Base-by-base conservation (phyloP, 352 stramenopile species). In the Pythium plurisporium region DNA sequence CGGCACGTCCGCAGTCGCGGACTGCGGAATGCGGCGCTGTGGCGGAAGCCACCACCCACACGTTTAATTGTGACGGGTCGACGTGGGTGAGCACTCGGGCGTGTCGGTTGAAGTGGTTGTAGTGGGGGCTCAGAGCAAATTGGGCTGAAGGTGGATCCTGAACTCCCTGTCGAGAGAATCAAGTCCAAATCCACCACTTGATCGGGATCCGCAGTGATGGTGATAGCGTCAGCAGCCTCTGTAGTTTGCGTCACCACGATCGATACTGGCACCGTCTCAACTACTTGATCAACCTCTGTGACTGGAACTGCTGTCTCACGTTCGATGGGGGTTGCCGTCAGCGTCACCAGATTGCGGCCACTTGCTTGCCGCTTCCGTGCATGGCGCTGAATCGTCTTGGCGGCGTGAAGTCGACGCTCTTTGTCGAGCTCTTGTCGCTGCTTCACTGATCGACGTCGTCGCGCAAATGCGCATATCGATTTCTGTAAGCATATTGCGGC, bases 21-120 rank as follows among this genome's bases (percentile, higher is more conserved):
- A 22, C 48, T 59, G 23, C 40, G 52, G 20, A 72, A 56, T 3
- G 25, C 27, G 10, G 64, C 46, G 11, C 64, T 75, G 4, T 69
- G 55, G 30, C 74, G 73, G 41, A 86, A 89, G 8, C 79, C 79
- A 30, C 79, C 79, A 5, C 79, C 79, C 2, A 87, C 79, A 23
- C 59, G 59, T 27, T 67, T 67, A 38, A 67, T 44, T 1, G 59
- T 40, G 34, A 49, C 27, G 19, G 59, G 59, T 9, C 37, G 51
- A 19, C 38, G 45, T 4, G 45, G 52, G 15, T n/a, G n/a, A n/a
- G 34, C 34, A 19, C 30, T 7, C 30, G 30, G 30, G 7, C 30
- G 30, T 12, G 30, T 12, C 30, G 30, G 30, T 12, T 36, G 30
- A 7, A 36, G 30, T n/a, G n/a, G n/a, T n/a, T n/a, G n/a, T n/a